Conservation (phyloP, 352 stramenopile genomes). For the Pythium biforme region DNA sequence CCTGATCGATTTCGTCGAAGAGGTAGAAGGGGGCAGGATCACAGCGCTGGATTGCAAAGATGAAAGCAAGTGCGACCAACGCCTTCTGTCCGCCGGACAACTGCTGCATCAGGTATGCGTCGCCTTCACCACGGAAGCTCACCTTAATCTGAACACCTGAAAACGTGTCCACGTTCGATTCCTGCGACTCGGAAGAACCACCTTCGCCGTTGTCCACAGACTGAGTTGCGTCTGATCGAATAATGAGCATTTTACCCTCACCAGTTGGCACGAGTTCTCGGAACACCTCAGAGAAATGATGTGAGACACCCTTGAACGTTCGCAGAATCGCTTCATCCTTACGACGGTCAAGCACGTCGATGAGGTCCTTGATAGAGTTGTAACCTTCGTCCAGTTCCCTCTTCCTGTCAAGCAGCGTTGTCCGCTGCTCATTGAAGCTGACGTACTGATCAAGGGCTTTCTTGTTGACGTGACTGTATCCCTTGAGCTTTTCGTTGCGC, state of each 20-base stretch:
- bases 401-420: conserved; percentile 92
- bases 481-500: conserved; percentile 96
- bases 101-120: conserved; percentile 98
- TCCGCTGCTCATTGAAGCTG: conserved; percentile 95
- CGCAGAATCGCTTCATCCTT: conserved; percentile 99
- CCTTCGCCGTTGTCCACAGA: conserved; percentile 11
- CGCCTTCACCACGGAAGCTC: conserved; percentile 93
- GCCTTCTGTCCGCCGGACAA: conserved; percentile 99
- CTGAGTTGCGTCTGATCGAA: conserved; percentile 79
- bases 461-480: conserved; percentile 99
- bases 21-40: conserved; percentile 99
- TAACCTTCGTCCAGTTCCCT: conserved; percentile 95
- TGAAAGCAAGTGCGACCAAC: conserved; percentile 98
- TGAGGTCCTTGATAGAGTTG: conserved; percentile 83
- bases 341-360: conserved; percentile 92
- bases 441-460: conserved; percentile 99
- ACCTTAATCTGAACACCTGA: conserved; percentile 98
- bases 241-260: conserved; percentile 95
- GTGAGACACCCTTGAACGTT: conserved; percentile 98
- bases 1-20: conserved; percentile 99
- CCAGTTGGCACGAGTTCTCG: conserved; percentile 97
- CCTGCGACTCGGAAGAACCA: conserved; percentile 12
- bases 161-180: conserved; percentile 90
- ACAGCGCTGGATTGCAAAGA: conserved; percentile 99
- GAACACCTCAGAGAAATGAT: conserved; percentile 99